A percentile compares a stretch with the other conserved stretches of the same genome.
phyloP scores from a whole-genome alignment of 345 rosid species.

The Balakata baccata region DNA sequence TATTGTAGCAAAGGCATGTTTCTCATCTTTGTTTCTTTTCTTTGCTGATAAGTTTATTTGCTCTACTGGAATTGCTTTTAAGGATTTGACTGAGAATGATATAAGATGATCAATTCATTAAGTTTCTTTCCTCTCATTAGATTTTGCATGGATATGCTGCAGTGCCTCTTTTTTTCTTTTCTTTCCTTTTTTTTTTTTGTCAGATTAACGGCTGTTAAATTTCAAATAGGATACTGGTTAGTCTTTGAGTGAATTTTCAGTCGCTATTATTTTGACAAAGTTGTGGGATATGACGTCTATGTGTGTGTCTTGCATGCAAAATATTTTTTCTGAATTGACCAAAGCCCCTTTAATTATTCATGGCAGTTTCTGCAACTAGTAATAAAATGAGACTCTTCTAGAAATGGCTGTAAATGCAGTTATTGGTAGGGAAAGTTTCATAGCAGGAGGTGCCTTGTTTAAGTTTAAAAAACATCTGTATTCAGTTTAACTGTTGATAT shows the following conservation, averaged over 20 bases:
- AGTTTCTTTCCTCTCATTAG: neutral
- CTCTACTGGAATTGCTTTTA: neutral
- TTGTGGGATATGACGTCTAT: neutral
- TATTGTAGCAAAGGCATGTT: constrained; percentile 50
- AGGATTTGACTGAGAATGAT: neutral
- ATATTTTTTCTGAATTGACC: neutral
- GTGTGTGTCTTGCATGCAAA: neutral
- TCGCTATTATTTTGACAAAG: neutral
- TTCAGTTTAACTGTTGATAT: no score
- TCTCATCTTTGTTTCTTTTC: neutral
- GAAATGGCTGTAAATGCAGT: neutral
- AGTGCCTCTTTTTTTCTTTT: neutral
- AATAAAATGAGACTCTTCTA: neutral
- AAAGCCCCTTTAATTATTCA: neutral
- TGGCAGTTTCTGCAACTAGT: neutral
- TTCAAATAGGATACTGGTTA: neutral
- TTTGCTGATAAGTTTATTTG: neutral
- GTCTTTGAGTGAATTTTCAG: neutral
- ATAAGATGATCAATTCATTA: neutral
- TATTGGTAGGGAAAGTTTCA: neutral
- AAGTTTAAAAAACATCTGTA: no score
- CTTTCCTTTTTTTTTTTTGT: neutral
- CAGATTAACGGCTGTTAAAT: neutral
- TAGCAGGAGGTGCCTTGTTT: neutral
- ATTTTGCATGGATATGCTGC: neutral